Conservation (phyloP, 208 protist genomes). For the Crithidia acanthocephali region DNA sequence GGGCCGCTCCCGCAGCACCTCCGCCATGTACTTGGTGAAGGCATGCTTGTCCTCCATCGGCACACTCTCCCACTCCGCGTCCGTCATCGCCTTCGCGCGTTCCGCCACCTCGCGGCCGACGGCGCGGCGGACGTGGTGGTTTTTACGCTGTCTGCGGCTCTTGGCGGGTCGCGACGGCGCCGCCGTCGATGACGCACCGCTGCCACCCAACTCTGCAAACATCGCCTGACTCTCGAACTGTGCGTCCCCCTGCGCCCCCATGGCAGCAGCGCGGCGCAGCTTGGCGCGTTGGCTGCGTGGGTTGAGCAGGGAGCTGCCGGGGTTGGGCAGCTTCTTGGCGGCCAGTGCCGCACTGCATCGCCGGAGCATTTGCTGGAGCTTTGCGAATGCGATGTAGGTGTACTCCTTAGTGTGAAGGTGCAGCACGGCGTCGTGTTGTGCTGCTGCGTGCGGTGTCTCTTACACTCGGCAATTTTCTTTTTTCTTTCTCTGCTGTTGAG, state of each 20-base stretch:
- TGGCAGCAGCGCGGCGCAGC: slow-evolving; percentile 43
- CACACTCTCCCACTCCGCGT: slow-evolving; percentile 83
- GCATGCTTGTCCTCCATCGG: slow-evolving; percentile 78
- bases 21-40: slow-evolving; percentile 78
- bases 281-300: slow-evolving; percentile 67
- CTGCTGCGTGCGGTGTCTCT: no score
- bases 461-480: not conserved
- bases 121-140: slow-evolving; percentile 36
- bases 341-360: slow-evolving; percentile 12
- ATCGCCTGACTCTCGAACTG: slow-evolving; percentile 68
- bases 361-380: slow-evolving; percentile 16
- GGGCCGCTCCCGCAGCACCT: slow-evolving; percentile 59
- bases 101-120: slow-evolving; percentile 63
- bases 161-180: slow-evolving; percentile 8
- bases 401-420: no score
- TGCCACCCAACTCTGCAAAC: slow-evolving; percentile 56
- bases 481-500: no score
- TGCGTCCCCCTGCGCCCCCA: slow-evolving; percentile 30
- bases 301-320: slow-evolving; percentile 75
- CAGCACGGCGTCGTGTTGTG: no score
- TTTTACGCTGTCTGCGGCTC: slow-evolving; percentile 48
- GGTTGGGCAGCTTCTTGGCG: slow-evolving; percentile 38
- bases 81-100: slow-evolving; percentile 70
- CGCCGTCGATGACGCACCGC: slow-evolving; percentile 6
- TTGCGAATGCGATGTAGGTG: no score